Percentiles rank a stretch among this genome's conserved stretches.
These are phyloP conservation scores for Fonsecaea monophora DNA, from an alignment of 2,329 filamentous ascomycete genomes.

Conservation along the genomic window DNA sequence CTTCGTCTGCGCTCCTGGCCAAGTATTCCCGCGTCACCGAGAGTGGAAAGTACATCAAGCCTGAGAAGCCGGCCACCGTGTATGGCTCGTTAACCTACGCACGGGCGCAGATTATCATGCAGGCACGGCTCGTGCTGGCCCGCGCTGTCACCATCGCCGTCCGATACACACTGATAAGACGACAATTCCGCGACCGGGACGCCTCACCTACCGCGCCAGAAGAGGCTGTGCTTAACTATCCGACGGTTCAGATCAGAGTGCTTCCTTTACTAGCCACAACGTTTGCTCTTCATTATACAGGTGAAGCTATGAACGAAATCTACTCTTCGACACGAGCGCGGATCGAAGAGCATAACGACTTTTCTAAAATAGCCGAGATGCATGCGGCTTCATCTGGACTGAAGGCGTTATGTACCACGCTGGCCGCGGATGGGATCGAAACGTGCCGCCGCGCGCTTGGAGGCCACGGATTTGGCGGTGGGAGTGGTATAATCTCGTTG, in stretches of 20 bases:
- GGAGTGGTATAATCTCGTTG: constrained; percentile 59
- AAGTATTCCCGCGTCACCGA: constrained; percentile 57
- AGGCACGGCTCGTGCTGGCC: constrained; percentile 60
- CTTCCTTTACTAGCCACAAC: constrained; percentile 61
- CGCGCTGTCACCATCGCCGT: constrained; percentile 61
- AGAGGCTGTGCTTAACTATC: constrained; percentile 60
- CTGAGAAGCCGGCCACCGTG: constrained; percentile 56
- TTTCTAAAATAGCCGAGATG: constrained; percentile 57
- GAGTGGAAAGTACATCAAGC: constrained; percentile 54
- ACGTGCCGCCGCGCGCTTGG: constrained; percentile 61
- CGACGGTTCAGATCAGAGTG: constrained; percentile 62
- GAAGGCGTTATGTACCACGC: constrained; percentile 61
- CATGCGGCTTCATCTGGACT: constrained; percentile 61
- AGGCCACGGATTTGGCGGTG: constrained; percentile 61
- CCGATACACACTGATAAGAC: constrained; percentile 57
- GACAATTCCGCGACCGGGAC: constrained; percentile 60
- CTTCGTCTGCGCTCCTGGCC: constrained; percentile 58
- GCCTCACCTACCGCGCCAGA: constrained; percentile 47
- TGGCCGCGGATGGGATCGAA: constrained; percentile 62
- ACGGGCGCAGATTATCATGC: constrained; percentile 49
- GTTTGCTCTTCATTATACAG: constrained; percentile 57
- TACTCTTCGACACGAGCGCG: constrained; percentile 55
- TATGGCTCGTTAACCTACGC: constrained; percentile 60
- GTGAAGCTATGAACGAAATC: constrained; percentile 57
- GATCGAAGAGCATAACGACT: constrained; percentile 57